phyloP scores from a whole-genome alignment of 1,284 basidiomycete species.

The Cutaneotrichosporon cyanovorans region DNA sequence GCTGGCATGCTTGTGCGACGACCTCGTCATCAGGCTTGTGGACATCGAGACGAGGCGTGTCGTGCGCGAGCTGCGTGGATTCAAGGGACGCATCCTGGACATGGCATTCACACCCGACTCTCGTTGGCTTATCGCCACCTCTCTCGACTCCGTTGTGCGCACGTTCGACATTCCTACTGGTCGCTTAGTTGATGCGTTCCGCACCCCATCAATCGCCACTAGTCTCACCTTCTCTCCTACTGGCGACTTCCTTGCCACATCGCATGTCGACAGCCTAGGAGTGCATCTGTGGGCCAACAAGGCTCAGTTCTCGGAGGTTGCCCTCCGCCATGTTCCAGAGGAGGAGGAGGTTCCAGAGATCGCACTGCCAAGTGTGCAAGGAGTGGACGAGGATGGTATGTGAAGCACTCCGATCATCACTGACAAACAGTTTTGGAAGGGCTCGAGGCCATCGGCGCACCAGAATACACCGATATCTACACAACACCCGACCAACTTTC shows the following conservation, averaged over 20 bases:
- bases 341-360: conserved; percentile 67
- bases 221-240: conserved; percentile 89
- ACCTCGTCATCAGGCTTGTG: conserved; percentile 71
- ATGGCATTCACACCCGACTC: conserved; percentile 87
- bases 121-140: conserved; percentile 81
- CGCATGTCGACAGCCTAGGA: conserved; percentile 89
- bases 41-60: conserved; percentile 84
- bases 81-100: conserved; percentile 72
- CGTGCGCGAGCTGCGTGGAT: conserved; percentile 79
- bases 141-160: conserved; percentile 83
- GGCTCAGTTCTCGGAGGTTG: conserved; percentile 81
- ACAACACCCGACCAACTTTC: conserved; percentile 76
- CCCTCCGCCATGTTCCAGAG: conserved; percentile 63
- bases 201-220: conserved; percentile 80
- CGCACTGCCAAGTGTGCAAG: conserved; percentile 74
- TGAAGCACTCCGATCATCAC: conserved; percentile 50
- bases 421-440: conserved; percentile 56
- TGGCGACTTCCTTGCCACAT: conserved; percentile 89
- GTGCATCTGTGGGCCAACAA: conserved; percentile 96
- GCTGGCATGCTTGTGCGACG: conserved; percentile 78
- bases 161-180: conserved; percentile 96
- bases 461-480: conserved; percentile 59
- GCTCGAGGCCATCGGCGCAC: conserved; percentile 55
- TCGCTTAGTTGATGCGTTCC: conserved; percentile 83
- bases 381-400: conserved; percentile 55